These are phyloP conservation scores for Thermomucor indicae-seudaticae DNA, from an alignment of 371 early-diverging fungal species.

Conservation along the genomic window DNA sequence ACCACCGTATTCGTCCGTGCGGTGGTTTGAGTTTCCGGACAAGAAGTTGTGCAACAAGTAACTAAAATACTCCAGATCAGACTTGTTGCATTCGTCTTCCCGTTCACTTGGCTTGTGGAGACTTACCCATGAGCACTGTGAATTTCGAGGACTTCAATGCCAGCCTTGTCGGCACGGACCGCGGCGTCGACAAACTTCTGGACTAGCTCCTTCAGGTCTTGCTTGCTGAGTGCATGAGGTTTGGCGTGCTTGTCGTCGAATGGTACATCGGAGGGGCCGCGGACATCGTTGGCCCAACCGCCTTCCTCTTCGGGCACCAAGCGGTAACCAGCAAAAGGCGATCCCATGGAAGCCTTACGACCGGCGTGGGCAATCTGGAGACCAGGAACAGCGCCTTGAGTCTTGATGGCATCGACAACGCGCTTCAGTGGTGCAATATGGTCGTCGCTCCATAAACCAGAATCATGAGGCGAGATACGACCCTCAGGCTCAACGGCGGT, in stretches of 20 bases:
- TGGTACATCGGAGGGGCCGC: constrained; percentile 63
- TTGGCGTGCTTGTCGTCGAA: constrained; percentile 36
- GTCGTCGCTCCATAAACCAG: constrained; percentile 77
- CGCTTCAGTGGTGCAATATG: constrained; percentile 62
- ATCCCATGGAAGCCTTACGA: constrained; percentile 65
- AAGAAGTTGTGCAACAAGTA: constrained; percentile 80
- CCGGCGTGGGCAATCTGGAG: constrained; percentile 87
- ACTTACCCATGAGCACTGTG: constrained; percentile 65
- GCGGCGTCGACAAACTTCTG: constrained; percentile 71
- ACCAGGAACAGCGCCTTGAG: constrained; percentile 56
- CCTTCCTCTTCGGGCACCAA: constrained; percentile 44
- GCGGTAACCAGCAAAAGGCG: constrained; percentile 35
- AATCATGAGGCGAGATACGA: constrained; percentile 72
- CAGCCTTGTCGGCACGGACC: constrained; percentile 69
- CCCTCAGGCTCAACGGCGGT: constrained; percentile 73
- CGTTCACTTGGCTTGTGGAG: not conserved
- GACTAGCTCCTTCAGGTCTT: constrained; percentile 60
- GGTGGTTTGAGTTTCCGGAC: constrained; percentile 74
- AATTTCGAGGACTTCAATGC: constrained; percentile 84
- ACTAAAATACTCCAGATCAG: constrained; percentile 29
- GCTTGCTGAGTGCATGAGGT: constrained; percentile 61
- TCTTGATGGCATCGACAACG: constrained; percentile 62
- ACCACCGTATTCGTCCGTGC: constrained; percentile 85
- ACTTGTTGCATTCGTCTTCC: not conserved
- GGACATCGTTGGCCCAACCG: constrained; percentile 78